Conservation (phyloP, 148 eudicot genomes). For the Linanthus parryae region DNA sequence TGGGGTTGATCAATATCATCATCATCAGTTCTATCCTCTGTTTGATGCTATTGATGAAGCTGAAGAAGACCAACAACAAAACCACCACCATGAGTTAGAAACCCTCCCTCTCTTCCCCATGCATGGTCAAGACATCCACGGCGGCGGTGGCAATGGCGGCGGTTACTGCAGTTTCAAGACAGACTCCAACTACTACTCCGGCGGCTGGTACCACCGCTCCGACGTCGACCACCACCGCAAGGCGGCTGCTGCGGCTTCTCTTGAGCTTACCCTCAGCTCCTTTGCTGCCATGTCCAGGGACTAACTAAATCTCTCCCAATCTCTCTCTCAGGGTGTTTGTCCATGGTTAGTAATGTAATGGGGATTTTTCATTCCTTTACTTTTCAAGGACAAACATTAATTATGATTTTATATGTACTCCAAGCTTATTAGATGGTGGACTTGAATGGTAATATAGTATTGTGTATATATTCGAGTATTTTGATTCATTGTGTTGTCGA, state of each 20-base stretch:
- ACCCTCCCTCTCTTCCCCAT: conserved; percentile 94
- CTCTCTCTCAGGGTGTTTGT: background rate
- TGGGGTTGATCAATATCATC: conserved; percentile 29
- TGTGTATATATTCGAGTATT: too few relatives aligned
- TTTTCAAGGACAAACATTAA: too few relatives aligned
- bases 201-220: conserved; percentile 22
- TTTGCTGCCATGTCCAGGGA: conserved; percentile 27
- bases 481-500: too few relatives aligned
- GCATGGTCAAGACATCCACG: conserved; percentile 42
- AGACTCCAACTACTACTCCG: conserved; percentile 7
- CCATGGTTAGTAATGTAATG: background rate
- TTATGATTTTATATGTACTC: too few relatives aligned
- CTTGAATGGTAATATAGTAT: too few relatives aligned
- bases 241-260: conserved; percentile 35
- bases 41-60: too few relatives aligned
- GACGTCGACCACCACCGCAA: conserved; percentile 10
- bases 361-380: too few relatives aligned
- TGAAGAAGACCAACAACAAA: conserved; percentile 17
- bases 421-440: too few relatives aligned
- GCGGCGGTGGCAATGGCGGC: conserved; percentile 18
- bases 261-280: conserved; percentile 93
- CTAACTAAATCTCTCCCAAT: background rate
- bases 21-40: too few relatives aligned
- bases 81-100: conserved; percentile 34
- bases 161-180: conserved; percentile 27